Conservation (phyloP, 257 asterid species). For the Verbena officinalis region DNA sequence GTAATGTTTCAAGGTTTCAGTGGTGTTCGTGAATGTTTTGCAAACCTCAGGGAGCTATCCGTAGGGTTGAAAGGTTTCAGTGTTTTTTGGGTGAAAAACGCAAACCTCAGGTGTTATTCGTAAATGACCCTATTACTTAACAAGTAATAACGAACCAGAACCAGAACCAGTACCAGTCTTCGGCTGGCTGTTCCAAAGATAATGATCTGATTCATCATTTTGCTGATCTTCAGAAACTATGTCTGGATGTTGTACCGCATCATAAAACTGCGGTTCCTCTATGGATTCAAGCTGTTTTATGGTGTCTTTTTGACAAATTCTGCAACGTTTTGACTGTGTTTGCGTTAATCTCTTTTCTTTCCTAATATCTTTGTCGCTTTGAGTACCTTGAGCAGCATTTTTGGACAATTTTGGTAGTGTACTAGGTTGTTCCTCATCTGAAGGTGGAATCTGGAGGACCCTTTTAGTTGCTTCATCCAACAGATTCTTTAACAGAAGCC, state of each 20-base stretch:
- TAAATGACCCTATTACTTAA: neutral
- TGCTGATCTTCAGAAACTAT: constrained; percentile 21
- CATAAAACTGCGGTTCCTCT: constrained; percentile 24
- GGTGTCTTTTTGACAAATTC: constrained; percentile 49
- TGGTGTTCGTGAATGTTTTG: no score
- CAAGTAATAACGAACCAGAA: no score
- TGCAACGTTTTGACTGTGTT: constrained; percentile 46
- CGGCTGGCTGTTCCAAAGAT: constrained; percentile 25
- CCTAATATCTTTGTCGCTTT: constrained; percentile 13
- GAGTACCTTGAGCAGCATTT: constrained; percentile 19
- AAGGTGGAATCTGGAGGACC: constrained; percentile 34
- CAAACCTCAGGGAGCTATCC: no score
- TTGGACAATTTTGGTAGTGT: constrained; percentile 18
- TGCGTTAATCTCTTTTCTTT: constrained; percentile 14
- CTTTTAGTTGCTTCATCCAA: constrained; percentile 48
- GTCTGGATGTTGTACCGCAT: constrained; percentile 16
- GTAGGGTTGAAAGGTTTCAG: no score
- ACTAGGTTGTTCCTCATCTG: constrained; percentile 34
- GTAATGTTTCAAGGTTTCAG: no score
- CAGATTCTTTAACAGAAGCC: constrained; percentile 52
- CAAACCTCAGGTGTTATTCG: no score
- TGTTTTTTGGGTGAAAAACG: no score
- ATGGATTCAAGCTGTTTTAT: constrained; percentile 31
- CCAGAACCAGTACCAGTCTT: no score
- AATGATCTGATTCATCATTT: constrained; percentile 5